phyloP scores from a whole-genome alignment of 768 basidiomycete genomes.

The Termitomyces eurrhizus region DNA sequence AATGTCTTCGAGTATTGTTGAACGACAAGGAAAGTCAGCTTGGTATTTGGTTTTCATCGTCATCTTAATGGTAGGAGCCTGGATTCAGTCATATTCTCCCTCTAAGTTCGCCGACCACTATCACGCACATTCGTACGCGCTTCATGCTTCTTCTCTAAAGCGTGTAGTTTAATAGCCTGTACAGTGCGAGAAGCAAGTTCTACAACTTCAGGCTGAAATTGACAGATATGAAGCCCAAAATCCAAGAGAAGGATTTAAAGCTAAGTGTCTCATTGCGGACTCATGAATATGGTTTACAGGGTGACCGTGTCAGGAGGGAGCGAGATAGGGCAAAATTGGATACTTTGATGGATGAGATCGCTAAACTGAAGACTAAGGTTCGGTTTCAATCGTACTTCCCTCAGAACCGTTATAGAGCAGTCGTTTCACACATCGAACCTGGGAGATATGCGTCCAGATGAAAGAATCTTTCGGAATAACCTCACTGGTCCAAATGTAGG shows the following conservation, averaged over 20 bases:
- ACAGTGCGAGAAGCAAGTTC: conserved; percentile 82
- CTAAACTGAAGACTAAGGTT: conserved; percentile 67
- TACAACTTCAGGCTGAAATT: conserved; percentile 65
- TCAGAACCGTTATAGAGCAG: too few species aligned
- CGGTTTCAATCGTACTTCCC: conserved; percentile 6
- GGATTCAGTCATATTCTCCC: too few species aligned
- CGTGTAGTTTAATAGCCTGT: conserved; percentile 70
- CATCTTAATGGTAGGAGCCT: too few species aligned
- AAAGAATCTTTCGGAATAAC: conserved; percentile 85
- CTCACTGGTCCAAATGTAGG: conserved; percentile 37
- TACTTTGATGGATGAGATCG: conserved; percentile 68
- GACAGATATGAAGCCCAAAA: conserved; percentile 57
- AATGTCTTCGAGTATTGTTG: too few species aligned
- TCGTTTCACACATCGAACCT: background rate
- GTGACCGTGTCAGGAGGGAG: conserved; percentile 71
- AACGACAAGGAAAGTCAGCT: too few species aligned
- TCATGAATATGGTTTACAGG: conserved; percentile 32
- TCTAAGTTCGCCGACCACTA: too few species aligned
- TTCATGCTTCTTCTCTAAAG: too few species aligned
- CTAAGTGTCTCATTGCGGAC: conserved; percentile 31
- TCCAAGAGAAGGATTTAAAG: conserved; percentile 53
- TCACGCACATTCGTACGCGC: too few species aligned
- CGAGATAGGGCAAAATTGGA: conserved; percentile 74
- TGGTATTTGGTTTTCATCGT: too few species aligned
- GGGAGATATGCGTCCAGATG: conserved; percentile 41